A percentile compares a stretch with the other conserved stretches of the same genome.
Evolutionary conservation across 2,329 filamentous ascomycete genomes (phyloP).

Genomic region (Exophiala sideris): DNA sequence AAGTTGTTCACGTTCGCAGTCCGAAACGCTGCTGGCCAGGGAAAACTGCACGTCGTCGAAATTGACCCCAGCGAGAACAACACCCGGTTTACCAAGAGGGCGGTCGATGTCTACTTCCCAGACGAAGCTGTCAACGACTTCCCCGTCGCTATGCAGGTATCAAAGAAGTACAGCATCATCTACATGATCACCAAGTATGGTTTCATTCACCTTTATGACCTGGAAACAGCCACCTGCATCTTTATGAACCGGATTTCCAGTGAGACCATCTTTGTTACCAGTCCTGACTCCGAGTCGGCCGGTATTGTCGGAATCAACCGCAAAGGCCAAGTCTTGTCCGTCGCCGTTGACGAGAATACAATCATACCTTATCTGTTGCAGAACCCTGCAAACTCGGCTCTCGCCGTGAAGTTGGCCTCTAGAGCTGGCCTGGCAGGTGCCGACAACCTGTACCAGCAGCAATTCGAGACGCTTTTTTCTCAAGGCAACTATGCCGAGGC

Average conservation of each 20-base stretch:
- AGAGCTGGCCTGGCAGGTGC: slow-evolving; percentile 90
- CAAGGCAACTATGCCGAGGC: slow-evolving; percentile 80
- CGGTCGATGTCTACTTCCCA: slow-evolving; percentile 96
- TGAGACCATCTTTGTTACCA: slow-evolving; percentile 97
- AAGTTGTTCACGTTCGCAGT: slow-evolving; percentile 98
- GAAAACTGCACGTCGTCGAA: slow-evolving; percentile 96
- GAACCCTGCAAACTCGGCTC: slow-evolving; percentile 87
- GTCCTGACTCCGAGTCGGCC: slow-evolving; percentile 74
- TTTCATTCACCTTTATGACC: slow-evolving; percentile 97
- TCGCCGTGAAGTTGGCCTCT: slow-evolving; percentile 94
- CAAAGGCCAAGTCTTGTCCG: slow-evolving; percentile 93
- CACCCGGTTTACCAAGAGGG: slow-evolving; percentile 88
- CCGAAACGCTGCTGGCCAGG: slow-evolving; percentile 72
- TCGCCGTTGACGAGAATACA: slow-evolving; percentile 86
- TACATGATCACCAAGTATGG: slow-evolving; percentile 98
- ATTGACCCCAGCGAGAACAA: slow-evolving; percentile 91
- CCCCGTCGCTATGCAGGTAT: slow-evolving; percentile 96
- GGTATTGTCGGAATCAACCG: slow-evolving; percentile 95
- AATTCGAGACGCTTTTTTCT: slow-evolving; percentile 84
- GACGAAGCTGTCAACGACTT: slow-evolving; percentile 95
- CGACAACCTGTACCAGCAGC: slow-evolving; percentile 85
- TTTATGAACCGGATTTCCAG: slow-evolving; percentile 99
- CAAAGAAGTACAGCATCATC: slow-evolving; percentile 91
- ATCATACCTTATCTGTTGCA: slow-evolving; percentile 93
- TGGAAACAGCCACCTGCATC: slow-evolving; percentile 91